Evolutionary conservation across 108 stramenopile genomes (phyloP).

Genomic region (Poteriospumella lacustris): DNA sequence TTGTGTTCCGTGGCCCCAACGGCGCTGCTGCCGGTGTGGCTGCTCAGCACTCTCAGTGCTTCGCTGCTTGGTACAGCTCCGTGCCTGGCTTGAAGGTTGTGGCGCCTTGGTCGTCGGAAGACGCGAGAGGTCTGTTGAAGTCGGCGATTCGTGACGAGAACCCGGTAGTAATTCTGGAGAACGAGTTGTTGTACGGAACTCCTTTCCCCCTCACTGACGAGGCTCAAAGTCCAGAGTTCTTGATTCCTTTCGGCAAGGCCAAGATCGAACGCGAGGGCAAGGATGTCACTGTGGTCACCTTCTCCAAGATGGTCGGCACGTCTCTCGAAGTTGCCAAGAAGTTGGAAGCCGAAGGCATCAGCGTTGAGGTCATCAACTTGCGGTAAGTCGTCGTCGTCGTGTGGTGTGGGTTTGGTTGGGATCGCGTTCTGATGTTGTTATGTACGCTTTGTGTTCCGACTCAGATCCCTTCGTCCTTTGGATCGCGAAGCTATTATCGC

Average conservation of each 20-base stretch:
- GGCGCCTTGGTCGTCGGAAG: conserved; percentile 86
- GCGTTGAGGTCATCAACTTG: conserved; percentile 86
- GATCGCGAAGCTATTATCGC: conserved; percentile 87
- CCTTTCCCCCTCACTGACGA: conserved; percentile 88
- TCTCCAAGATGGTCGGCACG: conserved; percentile 79
- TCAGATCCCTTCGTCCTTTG: conserved; percentile 83
- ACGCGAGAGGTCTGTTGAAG: conserved; percentile 96
- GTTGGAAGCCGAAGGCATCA: conserved; percentile 73
- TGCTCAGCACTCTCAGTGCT: conserved; percentile 99
- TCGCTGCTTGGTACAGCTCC: conserved; percentile 88
- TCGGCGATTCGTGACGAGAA: conserved; percentile 98
- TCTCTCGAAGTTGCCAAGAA: conserved; percentile 84
- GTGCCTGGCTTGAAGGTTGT: conserved; percentile 82
- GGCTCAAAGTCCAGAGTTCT: conserved; percentile 72
- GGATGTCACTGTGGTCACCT: conserved; percentile 90
- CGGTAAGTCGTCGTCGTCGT: not conserved
- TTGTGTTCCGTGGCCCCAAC: conserved; percentile 99
- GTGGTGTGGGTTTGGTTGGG: not conserved
- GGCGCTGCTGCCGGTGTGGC: conserved; percentile 93
- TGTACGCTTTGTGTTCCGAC: too few species aligned
- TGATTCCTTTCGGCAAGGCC: conserved; percentile 71
- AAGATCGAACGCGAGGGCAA: conserved; percentile 69
- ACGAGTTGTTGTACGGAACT: conserved; percentile 95
- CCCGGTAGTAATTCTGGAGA: conserved; percentile 94
- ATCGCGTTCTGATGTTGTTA: not conserved